Conservation (phyloP, 2,329 filamentous ascomycete genomes). For the Monilinia laxa region DNA sequence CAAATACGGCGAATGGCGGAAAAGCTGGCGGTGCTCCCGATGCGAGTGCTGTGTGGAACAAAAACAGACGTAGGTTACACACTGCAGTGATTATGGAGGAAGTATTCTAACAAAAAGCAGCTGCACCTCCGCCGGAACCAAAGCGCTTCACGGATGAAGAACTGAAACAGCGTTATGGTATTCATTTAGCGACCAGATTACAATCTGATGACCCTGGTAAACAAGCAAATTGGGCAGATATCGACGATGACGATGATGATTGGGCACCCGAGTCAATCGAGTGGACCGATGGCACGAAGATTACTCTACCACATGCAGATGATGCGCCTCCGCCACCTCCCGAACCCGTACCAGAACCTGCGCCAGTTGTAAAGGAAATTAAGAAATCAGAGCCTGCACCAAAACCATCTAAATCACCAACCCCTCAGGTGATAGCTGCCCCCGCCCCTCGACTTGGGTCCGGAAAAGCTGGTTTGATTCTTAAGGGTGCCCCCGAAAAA, state of each 20-base stretch:
- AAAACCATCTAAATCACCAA: constrained; percentile 38
- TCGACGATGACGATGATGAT: constrained; percentile 84
- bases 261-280: constrained; percentile 83
- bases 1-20: constrained; percentile 52
- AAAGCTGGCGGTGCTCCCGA: constrained; percentile 65
- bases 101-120: constrained; percentile 44
- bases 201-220: constrained; percentile 72
- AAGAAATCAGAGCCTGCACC: constrained; percentile 29
- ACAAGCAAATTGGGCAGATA: constrained; percentile 85
- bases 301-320: constrained; percentile 65
- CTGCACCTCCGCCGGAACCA: constrained; percentile 64
- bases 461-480: constrained; percentile 56
- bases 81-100: neutral
- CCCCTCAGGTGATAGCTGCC: constrained; percentile 36
- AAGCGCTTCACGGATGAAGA: constrained; percentile 87
- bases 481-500: constrained; percentile 69
- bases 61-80: constrained; percentile 69
- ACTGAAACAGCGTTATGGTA: constrained; percentile 78
- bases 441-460: constrained; percentile 40
- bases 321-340: constrained; percentile 43
- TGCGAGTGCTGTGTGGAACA: constrained; percentile 80
- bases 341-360: constrained; percentile 36
- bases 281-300: constrained; percentile 86
- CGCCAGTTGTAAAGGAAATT: constrained; percentile 30
- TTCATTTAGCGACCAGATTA: constrained; percentile 77